Conservation (phyloP, 352 stramenopile species). For the Phytophthora pisi region DNA sequence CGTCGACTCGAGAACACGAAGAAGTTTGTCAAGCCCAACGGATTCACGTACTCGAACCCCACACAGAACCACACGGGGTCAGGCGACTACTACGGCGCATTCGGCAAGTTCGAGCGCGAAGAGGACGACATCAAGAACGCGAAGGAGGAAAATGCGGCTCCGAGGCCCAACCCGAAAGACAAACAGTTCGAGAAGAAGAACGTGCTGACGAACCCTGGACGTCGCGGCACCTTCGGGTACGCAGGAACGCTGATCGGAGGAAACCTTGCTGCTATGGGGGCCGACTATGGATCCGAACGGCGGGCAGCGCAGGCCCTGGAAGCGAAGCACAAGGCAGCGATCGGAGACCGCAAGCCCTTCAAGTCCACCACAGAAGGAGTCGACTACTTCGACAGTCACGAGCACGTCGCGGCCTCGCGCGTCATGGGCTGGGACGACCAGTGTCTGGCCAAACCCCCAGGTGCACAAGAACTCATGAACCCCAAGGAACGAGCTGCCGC, state of each 20-base stretch:
- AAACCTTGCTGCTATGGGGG: conserved; percentile 48
- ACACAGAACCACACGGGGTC: conserved; percentile 65
- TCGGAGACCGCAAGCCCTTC: conserved; percentile 77
- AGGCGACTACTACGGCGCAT: conserved; percentile 77
- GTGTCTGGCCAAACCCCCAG: conserved; percentile 61
- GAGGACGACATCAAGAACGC: conserved; percentile 68
- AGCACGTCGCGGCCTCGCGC: conserved; percentile 65
- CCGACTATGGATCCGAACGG: conserved; percentile 71
- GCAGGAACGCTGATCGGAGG: conserved; percentile 70
- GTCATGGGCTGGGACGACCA: conserved; percentile 76
- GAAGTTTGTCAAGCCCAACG: conserved; percentile 70
- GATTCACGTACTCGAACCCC: conserved; percentile 67
- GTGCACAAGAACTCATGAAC: conserved; percentile 71
- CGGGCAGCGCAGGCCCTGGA: conserved; percentile 34
- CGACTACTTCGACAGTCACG: conserved; percentile 77
- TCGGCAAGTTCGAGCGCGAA: conserved; percentile 64
- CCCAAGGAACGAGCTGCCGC: conserved; percentile 70
- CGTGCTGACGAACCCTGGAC: conserved; percentile 60
- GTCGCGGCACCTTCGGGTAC: conserved; percentile 80
- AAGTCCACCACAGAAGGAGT: conserved; percentile 70
- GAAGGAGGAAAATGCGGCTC: conserved; percentile 45
- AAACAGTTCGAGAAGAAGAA: conserved; percentile 75
- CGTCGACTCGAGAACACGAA: conserved; percentile 75
- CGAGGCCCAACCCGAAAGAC: conserved; percentile 60
- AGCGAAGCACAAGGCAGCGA: conserved; percentile 51